phyloP scores from a whole-genome alignment of 441 rosid genomes.

The Gossypium trilobum region DNA sequence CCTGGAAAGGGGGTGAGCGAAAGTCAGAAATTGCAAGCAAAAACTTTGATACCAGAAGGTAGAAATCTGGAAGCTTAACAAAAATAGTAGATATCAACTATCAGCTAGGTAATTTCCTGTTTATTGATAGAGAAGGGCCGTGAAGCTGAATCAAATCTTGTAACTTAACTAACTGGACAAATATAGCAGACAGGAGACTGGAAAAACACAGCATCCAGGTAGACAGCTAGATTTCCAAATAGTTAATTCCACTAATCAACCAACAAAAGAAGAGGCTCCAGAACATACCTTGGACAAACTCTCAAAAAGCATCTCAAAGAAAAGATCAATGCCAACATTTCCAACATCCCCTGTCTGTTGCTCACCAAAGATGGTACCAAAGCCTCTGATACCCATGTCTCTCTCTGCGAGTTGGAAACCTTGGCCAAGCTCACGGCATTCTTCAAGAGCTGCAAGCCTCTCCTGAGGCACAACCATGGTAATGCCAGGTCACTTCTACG shows the following conservation, averaged over 20 bases:
- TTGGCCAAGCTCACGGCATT: slow-evolving; percentile 88
- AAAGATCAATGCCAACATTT: slow-evolving; percentile 88
- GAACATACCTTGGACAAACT: slow-evolving; percentile 77
- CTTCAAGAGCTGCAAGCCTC: slow-evolving; percentile 88
- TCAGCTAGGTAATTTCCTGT: not conserved
- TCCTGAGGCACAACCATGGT: slow-evolving; percentile 47
- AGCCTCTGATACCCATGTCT: slow-evolving; percentile 98
- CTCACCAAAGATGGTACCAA: slow-evolving; percentile 93
- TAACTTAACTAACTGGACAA: not conserved
- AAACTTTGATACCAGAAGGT: not conserved
- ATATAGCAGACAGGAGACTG: not conserved
- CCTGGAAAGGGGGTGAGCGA: slow-evolving; percentile 36
- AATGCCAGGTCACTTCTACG: slow-evolving; percentile 1
- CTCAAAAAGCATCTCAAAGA: slow-evolving; percentile 97
- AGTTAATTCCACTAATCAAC: not conserved
- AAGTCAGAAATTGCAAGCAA: slow-evolving; percentile 20
- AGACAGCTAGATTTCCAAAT: slow-evolving; percentile 1
- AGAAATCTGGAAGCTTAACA: slow-evolving; percentile 6
- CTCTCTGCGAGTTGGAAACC: slow-evolving; percentile 97
- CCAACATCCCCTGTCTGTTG: slow-evolving; percentile 98
- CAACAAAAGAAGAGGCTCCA: slow-evolving; percentile 9
- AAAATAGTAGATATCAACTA: not conserved
- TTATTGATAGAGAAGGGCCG: not conserved
- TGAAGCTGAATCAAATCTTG: not conserved
- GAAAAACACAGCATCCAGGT: not conserved